Evolutionary conservation across 352 stramenopile genomes (phyloP), one percentile per base, ranked within the genome.

Genomic region (Phytophthora fragariae): DNA sequence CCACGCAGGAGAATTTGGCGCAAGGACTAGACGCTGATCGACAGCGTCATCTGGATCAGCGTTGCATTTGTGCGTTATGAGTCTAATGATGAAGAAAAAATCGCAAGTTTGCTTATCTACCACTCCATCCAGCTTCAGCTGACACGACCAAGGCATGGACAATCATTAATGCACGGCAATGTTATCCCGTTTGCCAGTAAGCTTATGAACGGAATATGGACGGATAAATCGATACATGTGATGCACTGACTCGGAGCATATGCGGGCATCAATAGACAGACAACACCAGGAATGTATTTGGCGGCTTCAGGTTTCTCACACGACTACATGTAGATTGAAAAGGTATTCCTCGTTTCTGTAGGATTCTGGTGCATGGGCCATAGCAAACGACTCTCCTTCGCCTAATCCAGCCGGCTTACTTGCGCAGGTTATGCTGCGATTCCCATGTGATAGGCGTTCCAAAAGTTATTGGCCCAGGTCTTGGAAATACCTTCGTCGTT

Each of bases 391-490:
- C 1, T 15, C 12, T 46, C 39, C 39, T 46, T 44, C 37, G 14
- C 37, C 5, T 17, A n/a, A 50, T 55, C 52, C 12, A 57, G 11
- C 52, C 52, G 24, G 5, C n/a, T 63, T 69, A 69, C 10, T 69
- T 69, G 12, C 62, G 62, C 29, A 69, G 29, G 27, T 27, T 68
- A 33, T 52, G 62, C 29, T 69, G 52, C 8, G 58, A 47, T 35
- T n/a, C 49, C 49, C 49, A 55, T 3, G 49, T 55, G 44, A 15
- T 50, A 12, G 44, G 52, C 9, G 61, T 15, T 39, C 49, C 49
- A 10, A 10, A 50, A 9, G 44, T 50, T 19, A 21, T n/a, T 14
- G 44, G 44, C 9, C 27, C 27, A 31, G 27, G 27, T 31, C 2
- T 2, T 31, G 27, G 27, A 31, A 31, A 31, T 31, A 14, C 44